Evolutionary conservation across 1,284 basidiomycete genomes (phyloP), one percentile per base, ranked within the genome.

Genomic region (Spongispora temasekensis): DNA sequence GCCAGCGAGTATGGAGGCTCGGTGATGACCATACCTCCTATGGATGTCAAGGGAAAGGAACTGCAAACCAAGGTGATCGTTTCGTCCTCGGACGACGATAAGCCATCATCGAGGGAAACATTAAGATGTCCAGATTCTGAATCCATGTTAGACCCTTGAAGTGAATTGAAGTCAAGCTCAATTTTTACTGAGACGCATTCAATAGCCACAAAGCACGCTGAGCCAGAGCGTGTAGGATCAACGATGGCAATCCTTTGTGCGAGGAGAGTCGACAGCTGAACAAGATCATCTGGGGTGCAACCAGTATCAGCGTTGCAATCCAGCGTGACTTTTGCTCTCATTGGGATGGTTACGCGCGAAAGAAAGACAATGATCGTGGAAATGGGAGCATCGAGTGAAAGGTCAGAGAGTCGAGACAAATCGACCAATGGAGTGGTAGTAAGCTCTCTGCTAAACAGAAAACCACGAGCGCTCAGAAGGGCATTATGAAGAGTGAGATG

Each of bases 321-420:
- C 35, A 55, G 21, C 35, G 2, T 25, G 21, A 52, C 4, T 37
- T 44, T 1, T 32, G 59, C 10, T 31, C 13, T 44, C 25, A 23
- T n/a, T n/a, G 53, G 37, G 23, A 55, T 17, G 15, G 57, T 48
- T n/a, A 67, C 1, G 25, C 48, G 46, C 42, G 57, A 42, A 25
- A 65, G 31, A 2, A 64, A 31, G 7, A 31, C 50, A 31, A 37
- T 53, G 27, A 27, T 28, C 19, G 53, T 46, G 5, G 58, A 55
- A 42, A 57, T 10, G 23, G 32, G 55, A 57, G 44, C 46, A 3
- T 2, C 5, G 10, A 57, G 10, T 2, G 15, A 42, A 17, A 57
- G 28, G 30, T 28, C 51, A 27, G 23, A 21, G 12, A 57, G 52
- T 27, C 5, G 13, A 19, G 55, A 44, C 40, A 65, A 15, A 37